phyloP scores from a whole-genome alignment of 768 basidiomycete genomes.

The Suillus discolor region DNA sequence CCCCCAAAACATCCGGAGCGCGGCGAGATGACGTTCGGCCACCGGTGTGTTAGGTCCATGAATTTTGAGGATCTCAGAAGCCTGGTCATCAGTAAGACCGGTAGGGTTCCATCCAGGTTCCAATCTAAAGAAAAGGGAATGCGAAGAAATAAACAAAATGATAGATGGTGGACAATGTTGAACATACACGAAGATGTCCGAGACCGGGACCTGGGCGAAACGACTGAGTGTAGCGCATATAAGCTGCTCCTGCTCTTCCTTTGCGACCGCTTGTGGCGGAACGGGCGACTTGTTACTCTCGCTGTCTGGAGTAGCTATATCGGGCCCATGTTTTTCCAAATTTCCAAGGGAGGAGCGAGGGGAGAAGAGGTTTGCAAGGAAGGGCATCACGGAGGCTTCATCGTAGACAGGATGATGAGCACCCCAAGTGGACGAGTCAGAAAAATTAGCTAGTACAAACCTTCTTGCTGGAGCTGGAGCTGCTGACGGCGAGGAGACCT shows the following conservation, averaged over 20 bases:
- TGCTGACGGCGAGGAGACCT: neutral
- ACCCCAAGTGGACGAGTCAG: neutral
- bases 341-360: neutral
- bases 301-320: neutral
- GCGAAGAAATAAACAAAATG: neutral
- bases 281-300: neutral
- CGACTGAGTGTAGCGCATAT: constrained; percentile 22
- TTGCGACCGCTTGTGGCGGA: neutral
- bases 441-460: neutral
- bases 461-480: neutral
- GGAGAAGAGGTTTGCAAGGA: neutral
- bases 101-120: constrained; percentile 27
- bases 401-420: neutral
- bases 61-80: constrained; percentile 19
- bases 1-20: constrained; percentile 30
- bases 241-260: neutral
- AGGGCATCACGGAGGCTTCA: constrained; percentile 6
- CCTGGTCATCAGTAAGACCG: constrained; percentile 26
- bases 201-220: constrained; percentile 26
- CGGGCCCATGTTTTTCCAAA: constrained; percentile 1
- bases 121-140: constrained; percentile 16
- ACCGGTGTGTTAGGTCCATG: constrained; percentile 33
- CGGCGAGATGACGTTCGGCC: constrained; percentile 32
- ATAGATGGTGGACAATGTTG: neutral
- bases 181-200: constrained; percentile 27